Percentiles rank a stretch among this genome's conserved stretches.
phyloP scores from a whole-genome alignment of 139 green algal species.

The Chlorella sp. region DNA sequence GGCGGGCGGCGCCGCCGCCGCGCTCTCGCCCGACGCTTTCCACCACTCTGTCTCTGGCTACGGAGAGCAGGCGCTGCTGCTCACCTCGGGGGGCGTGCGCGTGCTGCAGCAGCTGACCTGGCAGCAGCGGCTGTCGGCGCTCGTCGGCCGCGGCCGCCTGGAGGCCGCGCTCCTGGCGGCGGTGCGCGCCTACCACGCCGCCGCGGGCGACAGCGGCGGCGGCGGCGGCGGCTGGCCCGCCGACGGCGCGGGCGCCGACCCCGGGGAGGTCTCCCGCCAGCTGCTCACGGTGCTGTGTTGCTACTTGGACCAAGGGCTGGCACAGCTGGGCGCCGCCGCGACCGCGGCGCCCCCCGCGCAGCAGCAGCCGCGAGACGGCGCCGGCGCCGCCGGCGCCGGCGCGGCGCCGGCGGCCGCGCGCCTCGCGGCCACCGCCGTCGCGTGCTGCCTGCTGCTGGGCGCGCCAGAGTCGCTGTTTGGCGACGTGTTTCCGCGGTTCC shows the following conservation, averaged over 20 bases:
- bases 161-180: conserved; percentile 29
- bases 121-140: conserved; percentile 53
- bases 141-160: conserved; percentile 31
- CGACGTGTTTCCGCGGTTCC: conserved; percentile 30
- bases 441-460: conserved; percentile 40
- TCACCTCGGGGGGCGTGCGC: conserved; percentile 43
- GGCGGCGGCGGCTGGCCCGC: conserved; percentile 25
- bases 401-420: background rate
- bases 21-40: background rate
- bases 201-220: background rate
- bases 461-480: conserved; percentile 39
- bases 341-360: background rate
- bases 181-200: conserved; percentile 6
- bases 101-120: conserved; percentile 53
- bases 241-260: background rate
- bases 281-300: conserved; percentile 22
- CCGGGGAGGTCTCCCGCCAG: conserved; percentile 2
- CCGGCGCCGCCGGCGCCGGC: background rate
- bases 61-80: conserved; percentile 45
- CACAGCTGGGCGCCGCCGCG: conserved; percentile 3
- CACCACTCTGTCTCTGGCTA: conserved; percentile 11
- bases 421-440: conserved; percentile 40
- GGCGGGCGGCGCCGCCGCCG: background rate
- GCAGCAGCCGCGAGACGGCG: background rate
- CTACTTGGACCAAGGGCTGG: conserved; percentile 21